Evolutionary conservation across 352 stramenopile genomes (phyloP), one percentile per base, ranked within the genome.

Genomic region (Pythium brachiatum): DNA sequence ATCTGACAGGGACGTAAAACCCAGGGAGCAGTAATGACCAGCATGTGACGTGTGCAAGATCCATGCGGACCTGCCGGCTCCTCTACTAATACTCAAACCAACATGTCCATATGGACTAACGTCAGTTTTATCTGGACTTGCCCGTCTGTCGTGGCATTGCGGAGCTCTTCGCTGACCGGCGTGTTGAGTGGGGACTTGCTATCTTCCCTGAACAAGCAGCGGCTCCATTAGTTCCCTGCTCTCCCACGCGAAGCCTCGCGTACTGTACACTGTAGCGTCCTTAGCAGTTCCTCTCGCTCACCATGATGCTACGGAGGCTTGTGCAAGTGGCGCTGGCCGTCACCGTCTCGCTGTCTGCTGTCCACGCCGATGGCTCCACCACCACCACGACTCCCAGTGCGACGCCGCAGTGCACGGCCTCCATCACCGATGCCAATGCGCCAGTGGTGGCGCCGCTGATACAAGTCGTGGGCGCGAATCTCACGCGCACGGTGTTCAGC

Each of bases 391-490:
- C 1, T 44, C 29, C 39, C 34, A 43, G 25, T 18, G 47, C 57
- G 41, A 16, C 55, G 20, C 47, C 60, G 21, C 55, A 64, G 43
- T 76, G 69, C 62, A 43, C 57, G 11, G 51, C 62, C 0, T 75
- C 61, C 12, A 18, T 75, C 11, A 64, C 53, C 26, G 63, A 71
- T 53, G 27, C 63, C 12, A 34, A 68, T n/a, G 59, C 71, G 54
- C 71, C 71, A 2, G 64, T 78, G 31, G 15, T 70, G 12, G 60
- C 54, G 46, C 56, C 67, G 43, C 60, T 78, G 15, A n/a, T 18
- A 13, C 27, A 38, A 3, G 32, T 56, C 12, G 48, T 78, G 12
- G 68, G 65, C n/a, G 46, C 44, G 5, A 57, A 61, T 1, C 26
- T 67, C 34, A 58, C 72, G 18, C 20, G 62, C 38, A 57, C 53